Conservation (phyloP, 2,329 filamentous ascomycete species). For the Madurella mycetomatis region DNA sequence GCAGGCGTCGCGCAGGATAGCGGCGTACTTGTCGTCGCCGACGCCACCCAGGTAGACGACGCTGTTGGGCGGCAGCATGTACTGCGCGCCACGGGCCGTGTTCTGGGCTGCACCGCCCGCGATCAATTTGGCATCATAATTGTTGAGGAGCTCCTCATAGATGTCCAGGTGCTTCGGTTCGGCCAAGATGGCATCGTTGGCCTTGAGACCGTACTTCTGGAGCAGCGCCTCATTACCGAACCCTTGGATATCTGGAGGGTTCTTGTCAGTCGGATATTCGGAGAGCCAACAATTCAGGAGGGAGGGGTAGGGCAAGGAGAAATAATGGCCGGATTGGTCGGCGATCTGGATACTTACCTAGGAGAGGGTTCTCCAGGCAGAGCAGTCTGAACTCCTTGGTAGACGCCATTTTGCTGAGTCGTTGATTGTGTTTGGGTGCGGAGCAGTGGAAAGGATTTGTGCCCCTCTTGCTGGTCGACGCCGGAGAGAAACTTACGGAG, state of each 20-base stretch:
- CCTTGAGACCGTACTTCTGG: constrained; percentile 87
- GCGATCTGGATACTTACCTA: constrained; percentile 55
- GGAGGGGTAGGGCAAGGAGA: background rate
- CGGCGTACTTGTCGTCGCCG: constrained; percentile 92
- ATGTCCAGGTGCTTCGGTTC: constrained; percentile 84
- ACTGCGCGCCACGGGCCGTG: constrained; percentile 92
- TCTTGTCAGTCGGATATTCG: constrained; percentile 4
- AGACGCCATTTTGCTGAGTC: constrained; percentile 58
- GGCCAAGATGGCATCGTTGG: constrained; percentile 95
- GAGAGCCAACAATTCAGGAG: background rate
- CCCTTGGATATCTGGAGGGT: constrained; percentile 76
- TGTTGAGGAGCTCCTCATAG: constrained; percentile 90
- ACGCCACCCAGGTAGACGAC: constrained; percentile 93
- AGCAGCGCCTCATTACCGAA: constrained; percentile 77
- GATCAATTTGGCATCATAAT: constrained; percentile 89
- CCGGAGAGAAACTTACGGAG: constrained; percentile 6
- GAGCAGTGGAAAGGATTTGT: constrained; percentile 16
- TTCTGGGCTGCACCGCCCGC: constrained; percentile 97
- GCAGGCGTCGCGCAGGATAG: constrained; percentile 81
- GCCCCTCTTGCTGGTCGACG: constrained; percentile 12
- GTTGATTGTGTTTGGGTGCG: constrained; percentile 16
- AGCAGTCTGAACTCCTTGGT: constrained; percentile 81
- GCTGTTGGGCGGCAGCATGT: constrained; percentile 84
- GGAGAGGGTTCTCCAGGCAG: constrained; percentile 94
- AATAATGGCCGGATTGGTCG: background rate